Evolutionary conservation across 306 rosid species (phyloP), one percentile per base, ranked within the genome.

Genomic region (Rosa lucieae): DNA sequence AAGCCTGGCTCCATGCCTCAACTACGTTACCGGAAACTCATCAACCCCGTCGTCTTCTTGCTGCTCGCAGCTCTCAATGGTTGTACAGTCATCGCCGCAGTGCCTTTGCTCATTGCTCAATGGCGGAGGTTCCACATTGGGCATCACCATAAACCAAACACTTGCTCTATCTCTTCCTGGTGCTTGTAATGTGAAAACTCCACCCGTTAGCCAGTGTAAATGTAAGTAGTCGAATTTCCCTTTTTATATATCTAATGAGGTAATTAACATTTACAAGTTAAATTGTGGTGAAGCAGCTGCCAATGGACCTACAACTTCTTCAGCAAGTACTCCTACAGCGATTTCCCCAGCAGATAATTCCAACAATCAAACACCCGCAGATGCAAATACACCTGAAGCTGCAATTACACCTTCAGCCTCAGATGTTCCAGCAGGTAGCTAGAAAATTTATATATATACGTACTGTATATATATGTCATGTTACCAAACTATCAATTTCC

Each of bases 101-200:
- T 90, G 97, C 77, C 94, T 92, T 4, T 92, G 97, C 82, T 81
- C 93, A 0, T 61, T 83, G 44, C 79, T 92, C 18, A 90, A 86
- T 79, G 93, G 93, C 15, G 90, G 89, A 0, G 88, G 79, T 35
- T 55, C 87, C 46, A 78, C 89, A 37, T 46, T 92, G 12, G 94
- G 94, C 61, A 67, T 90, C 78, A 66, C 87, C 58, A 80, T 90
- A 3, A 92, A 92, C 69, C 88, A 79, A 77, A 92, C 97, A 3
- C 87, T 83, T 58, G 93, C 94, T 72, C 80, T 90, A 8, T 80
- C 91, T 35, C 91, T 92, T 44, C 97, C 97, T 40, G 68, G 68
- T 5, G 88, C 93, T 72, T 92, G 97, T 67, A 78, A 87, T 42
- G 88, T 92, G 20, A 75, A 80, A 78, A 92, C 94, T 78, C 93